Percentiles rank a stretch among this genome's conserved stretches.
Conservation (phyloP, 2,329 filamentous ascomycete species). For the Bimuria novae-zelandiae region DNA sequence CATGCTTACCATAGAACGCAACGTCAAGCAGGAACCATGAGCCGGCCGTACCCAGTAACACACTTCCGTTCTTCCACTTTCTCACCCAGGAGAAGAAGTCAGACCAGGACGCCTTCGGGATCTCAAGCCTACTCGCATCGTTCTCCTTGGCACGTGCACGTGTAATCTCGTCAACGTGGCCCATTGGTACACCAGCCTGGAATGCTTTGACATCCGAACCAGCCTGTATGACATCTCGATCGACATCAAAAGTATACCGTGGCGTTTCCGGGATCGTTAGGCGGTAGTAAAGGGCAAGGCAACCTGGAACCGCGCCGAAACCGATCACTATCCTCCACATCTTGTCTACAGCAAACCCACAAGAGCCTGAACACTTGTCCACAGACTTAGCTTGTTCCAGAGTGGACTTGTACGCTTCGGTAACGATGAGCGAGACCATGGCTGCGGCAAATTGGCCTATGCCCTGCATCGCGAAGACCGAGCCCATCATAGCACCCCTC, state of each 20-base stretch:
- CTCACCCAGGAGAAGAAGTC: conserved; percentile 73
- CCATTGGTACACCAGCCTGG: conserved; percentile 64
- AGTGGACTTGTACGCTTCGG: conserved; percentile 70
- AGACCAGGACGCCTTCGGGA: conserved; percentile 69
- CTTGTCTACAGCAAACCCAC: conserved; percentile 76
- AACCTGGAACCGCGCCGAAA: conserved; percentile 78
- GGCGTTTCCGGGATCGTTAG: conserved; percentile 87
- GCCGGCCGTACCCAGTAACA: conserved; percentile 74
- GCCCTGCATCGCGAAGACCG: conserved; percentile 86
- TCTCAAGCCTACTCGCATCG: conserved; percentile 57
- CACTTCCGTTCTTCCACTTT: conserved; percentile 69
- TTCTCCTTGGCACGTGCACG: conserved; percentile 63
- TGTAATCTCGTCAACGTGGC: conserved; percentile 66
- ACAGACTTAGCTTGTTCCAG: conserved; percentile 58
- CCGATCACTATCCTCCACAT: conserved; percentile 85
- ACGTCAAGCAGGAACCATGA: conserved; percentile 80
- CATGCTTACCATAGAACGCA: conserved; percentile 48
- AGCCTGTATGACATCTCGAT: conserved; percentile 74
- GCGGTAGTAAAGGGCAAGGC: conserved; percentile 82
- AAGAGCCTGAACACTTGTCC: conserved; percentile 64
- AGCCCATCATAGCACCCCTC: conserved; percentile 84
- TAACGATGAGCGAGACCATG: conserved; percentile 75
- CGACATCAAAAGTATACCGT: conserved; percentile 83
- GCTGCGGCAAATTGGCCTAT: conserved; percentile 78
- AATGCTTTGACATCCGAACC: conserved; percentile 73